These are phyloP conservation scores for Uncinocarpus reesii DNA, from an alignment of 2,329 filamentous ascomycete species.

Conservation along the genomic window DNA sequence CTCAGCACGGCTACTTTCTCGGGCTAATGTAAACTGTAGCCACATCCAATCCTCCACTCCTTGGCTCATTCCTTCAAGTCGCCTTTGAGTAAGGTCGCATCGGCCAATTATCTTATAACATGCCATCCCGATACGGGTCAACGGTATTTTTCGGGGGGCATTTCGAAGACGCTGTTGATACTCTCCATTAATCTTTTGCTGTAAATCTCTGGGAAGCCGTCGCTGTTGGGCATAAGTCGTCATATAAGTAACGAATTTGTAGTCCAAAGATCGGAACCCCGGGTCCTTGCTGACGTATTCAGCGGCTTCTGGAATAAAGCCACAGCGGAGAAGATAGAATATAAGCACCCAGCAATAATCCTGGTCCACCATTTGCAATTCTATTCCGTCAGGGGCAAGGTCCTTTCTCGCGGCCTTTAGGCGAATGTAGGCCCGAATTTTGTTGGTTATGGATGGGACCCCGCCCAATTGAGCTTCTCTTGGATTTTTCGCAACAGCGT, in stretches of 20 bases:
- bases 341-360: slow-evolving; percentile 91
- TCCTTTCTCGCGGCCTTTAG: slow-evolving; percentile 71
- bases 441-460: slow-evolving; percentile 75
- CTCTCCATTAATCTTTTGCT: slow-evolving; percentile 80
- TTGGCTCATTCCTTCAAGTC: slow-evolving; percentile 48
- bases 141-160: slow-evolving; percentile 74
- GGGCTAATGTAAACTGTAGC: slow-evolving; percentile 54
- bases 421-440: slow-evolving; percentile 84
- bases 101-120: slow-evolving; percentile 96
- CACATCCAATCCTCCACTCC: slow-evolving; percentile 58
- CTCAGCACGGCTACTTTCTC: slow-evolving; percentile 51
- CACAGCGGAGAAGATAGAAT: slow-evolving; percentile 80
- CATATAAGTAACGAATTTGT: slow-evolving; percentile 80
- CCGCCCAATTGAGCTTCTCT: slow-evolving; percentile 83
- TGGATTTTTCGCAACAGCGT: slow-evolving; percentile 68
- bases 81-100: slow-evolving; percentile 50
- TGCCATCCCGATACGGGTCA: slow-evolving; percentile 89
- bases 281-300: slow-evolving; percentile 72
- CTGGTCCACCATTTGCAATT: slow-evolving; percentile 66
- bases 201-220: slow-evolving; percentile 64
- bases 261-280: slow-evolving; percentile 81
- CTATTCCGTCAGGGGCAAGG: slow-evolving; percentile 67
- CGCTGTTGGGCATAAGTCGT: slow-evolving; percentile 73
- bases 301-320: slow-evolving; percentile 72
- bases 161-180: slow-evolving; percentile 78